Base-by-base conservation (phyloP, 2,329 filamentous ascomycete species). In the Fusarium sp. region DNA sequence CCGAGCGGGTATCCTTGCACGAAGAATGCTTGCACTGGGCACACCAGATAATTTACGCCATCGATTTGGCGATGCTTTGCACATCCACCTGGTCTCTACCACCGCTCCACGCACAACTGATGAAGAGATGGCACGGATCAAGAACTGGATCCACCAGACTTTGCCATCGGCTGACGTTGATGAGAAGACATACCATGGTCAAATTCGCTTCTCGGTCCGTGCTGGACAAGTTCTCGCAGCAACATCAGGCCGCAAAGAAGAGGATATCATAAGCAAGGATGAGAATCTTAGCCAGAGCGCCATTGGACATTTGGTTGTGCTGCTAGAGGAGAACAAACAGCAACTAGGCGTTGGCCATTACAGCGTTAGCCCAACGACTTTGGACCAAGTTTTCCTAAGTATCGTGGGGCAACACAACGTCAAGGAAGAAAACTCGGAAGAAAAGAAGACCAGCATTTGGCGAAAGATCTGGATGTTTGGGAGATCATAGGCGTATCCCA, bases 381-480 rank as follows among this genome's bases (percentile, higher is more conserved):
- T 97, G 41, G 94, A 97, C 76, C 92, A 97, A 79, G 94, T 97
- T 0, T 97, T 97, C 79, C 79, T 97, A 77, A 86, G 86, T 28
- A 96, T 97, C 75, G 93, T 97, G 0, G 90, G 90, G 2, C 87
- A 89, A 78, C 91, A 97, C 77, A 89, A 94, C 77, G 86, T 95
- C 8, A 83, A 89, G 69, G 93, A 97, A 77, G 94, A 95, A 80
- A 85, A 86, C 23, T 86, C 85, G 51, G 81, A 81, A 15, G 75
- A 76, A 15, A 72, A 78, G 61, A 66, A 77, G 53, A 71, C 74
- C 28, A 67, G 64, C 26, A 47, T 64, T 5, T 75, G 71, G 72
- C 52, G 30, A 42, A 73, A 68, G 37, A 62, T 75, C 20, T 62
- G 67, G 47, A 74, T 57, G 55, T 72, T 74, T 65, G 72, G 72